These are phyloP conservation scores for Papiliotrema laurentii DNA, from an alignment of 1,284 basidiomycete genomes.

Conservation along the genomic window DNA sequence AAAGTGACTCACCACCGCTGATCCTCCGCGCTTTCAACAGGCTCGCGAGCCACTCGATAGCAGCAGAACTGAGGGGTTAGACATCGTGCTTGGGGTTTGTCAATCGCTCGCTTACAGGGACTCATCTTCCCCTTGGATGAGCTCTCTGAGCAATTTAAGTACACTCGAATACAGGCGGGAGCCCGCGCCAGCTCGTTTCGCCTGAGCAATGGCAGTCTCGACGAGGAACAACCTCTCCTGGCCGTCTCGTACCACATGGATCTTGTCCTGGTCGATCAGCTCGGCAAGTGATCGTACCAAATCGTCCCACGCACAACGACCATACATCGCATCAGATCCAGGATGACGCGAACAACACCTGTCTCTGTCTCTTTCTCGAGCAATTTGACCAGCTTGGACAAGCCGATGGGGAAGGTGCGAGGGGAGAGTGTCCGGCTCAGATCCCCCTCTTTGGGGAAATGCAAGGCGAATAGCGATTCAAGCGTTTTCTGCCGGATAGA, in stretches of 20 bases:
- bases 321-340: slow-evolving; percentile 9
- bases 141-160: background rate
- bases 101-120: background rate
- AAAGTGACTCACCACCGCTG: background rate
- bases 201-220: slow-evolving; percentile 14
- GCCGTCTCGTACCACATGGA: slow-evolving; percentile 9
- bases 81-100: background rate
- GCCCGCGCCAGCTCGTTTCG: background rate
- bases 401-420: slow-evolving; percentile 21
- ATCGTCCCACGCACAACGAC: slow-evolving; percentile 12
- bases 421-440: slow-evolving; percentile 1
- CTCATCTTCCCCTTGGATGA: background rate
- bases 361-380: slow-evolving; percentile 20
- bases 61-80: background rate
- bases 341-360: slow-evolving; percentile 6
- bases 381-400: slow-evolving; percentile 22
- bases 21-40: background rate
- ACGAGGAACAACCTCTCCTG: slow-evolving; percentile 18
- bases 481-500: slow-evolving; percentile 28
- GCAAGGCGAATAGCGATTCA: slow-evolving; percentile 23
- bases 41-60: background rate
- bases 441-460: slow-evolving; percentile 3
- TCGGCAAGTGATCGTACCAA: background rate
- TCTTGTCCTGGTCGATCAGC: slow-evolving; percentile 9
- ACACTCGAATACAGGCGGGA: slow-evolving; percentile 11